A percentile compares a stretch with the other conserved stretches of the same genome.
Conservation (phyloP, 2,329 filamentous ascomycete genomes). For the Claviceps fusiformis region DNA sequence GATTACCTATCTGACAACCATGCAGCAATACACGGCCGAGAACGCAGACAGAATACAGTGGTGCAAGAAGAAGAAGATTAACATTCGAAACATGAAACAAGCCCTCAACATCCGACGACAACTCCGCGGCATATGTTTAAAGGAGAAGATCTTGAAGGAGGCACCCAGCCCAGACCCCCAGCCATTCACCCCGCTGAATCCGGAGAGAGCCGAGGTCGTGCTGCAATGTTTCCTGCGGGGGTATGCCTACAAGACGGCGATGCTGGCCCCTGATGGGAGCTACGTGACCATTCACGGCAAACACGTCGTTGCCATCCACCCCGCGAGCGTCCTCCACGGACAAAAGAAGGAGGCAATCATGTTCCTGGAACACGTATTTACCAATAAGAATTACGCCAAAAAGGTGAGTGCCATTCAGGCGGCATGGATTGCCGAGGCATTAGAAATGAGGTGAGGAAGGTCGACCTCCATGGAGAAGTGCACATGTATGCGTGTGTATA, state of each 20-base stretch:
- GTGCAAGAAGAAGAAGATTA: slow-evolving; percentile 45
- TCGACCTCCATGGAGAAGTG: no score
- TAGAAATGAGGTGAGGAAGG: slow-evolving; percentile 16
- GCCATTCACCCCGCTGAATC: slow-evolving; percentile 39
- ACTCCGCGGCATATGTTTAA: slow-evolving; percentile 40
- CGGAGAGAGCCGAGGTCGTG: slow-evolving; percentile 39
- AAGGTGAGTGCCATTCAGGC: slow-evolving; percentile 50
- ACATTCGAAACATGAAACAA: slow-evolving; percentile 46
- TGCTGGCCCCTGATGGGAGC: slow-evolving; percentile 44
- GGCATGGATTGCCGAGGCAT: slow-evolving; percentile 42
- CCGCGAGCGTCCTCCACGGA: slow-evolving; percentile 47
- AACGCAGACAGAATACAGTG: slow-evolving; percentile 40
- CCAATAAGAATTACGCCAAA: slow-evolving; percentile 52
- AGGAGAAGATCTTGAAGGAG: slow-evolving; percentile 35
- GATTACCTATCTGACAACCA: slow-evolving; percentile 49
- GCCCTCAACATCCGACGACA: slow-evolving; percentile 49
- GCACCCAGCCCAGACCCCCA: slow-evolving; percentile 37
- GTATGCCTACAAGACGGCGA: slow-evolving; percentile 46
- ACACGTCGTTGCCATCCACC: slow-evolving; percentile 48
- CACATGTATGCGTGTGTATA: not conserved
- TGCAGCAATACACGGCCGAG: slow-evolving; percentile 47
- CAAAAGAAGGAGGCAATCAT: slow-evolving; percentile 53
- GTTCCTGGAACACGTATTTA: slow-evolving; percentile 55
- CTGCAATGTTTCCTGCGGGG: slow-evolving; percentile 50
- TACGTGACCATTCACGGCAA: slow-evolving; percentile 48